Evolutionary conservation across 2,329 filamentous ascomycete genomes (phyloP), one percentile per base, ranked within the genome.

Genomic region (Sarocladiaceae sp.): DNA sequence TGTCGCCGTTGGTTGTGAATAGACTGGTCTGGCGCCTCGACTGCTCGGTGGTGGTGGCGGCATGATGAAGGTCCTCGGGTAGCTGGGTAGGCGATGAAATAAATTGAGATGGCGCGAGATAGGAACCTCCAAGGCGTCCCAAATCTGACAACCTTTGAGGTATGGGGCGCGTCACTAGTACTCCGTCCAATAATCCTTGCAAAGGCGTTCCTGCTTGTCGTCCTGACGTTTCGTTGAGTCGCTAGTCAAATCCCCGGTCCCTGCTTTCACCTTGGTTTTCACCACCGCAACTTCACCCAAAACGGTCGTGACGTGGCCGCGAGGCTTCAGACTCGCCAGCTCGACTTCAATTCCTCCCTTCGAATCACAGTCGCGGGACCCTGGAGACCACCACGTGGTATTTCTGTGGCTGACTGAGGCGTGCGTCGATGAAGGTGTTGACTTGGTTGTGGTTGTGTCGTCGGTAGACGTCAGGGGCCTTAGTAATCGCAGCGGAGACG

Each of bases 401-500:
- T n/a, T n/a, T n/a, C n/a, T n/a, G 33, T 36, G 7, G 33, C 33
- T 36, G 35, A 37, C 35, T 17, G n/a, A n/a, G n/a, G n/a, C n/a
- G n/a, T n/a, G n/a, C n/a, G n/a, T n/a, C n/a, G n/a, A n/a, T n/a
- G n/a, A n/a, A n/a, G n/a, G n/a, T n/a, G n/a, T 37, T n/a, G 11
- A 37, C 28, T 15, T 8, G 12, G 12, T 17, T 10, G 37, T 42
- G 18, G 6, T 10, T n/a, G 7, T 42, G 37, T 4, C 17, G 37
- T 29, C 40, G 29, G 26, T 8, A 6, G 25, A 48, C 4, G 17
- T 11, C 22, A n/a, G 40, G 26, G 12, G 4, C 10, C 44, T 48
- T 48, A 48, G 44, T 48, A 48, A 48, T 31, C 44, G 15, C 44
- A 31, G 25, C n/a, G 25, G 26, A 48, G 44, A 48, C 26, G 4